Evolutionary conservation across 2,329 filamentous ascomycete genomes (phyloP), one percentile per base, ranked within the genome.

Genomic region (Acarospora socialis): DNA sequence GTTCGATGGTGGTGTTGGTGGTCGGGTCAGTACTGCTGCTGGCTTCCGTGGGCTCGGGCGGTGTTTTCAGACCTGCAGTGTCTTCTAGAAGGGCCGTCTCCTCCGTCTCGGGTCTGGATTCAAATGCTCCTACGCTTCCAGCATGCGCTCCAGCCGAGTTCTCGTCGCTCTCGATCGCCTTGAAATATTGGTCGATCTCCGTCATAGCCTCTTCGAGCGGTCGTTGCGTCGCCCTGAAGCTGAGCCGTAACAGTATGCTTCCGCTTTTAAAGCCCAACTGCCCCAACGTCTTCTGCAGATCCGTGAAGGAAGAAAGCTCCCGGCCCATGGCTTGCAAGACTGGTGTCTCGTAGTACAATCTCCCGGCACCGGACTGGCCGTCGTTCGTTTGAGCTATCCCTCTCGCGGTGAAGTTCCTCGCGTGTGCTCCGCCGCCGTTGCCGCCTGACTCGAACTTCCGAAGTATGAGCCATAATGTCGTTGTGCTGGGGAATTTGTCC

Each of bases 221-320:
- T 50, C 72, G 73, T 8, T 79, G 75, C 5, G 81, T 90, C 40
- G 67, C 67, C 49, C 69, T 74, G 57, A 87, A 95, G 20, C 66
- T 73, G 37, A 98, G 57, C 35, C 81, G 70, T 33, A 98, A 66
- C 34, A 93, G 59, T 4, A 81, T 76, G 47, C 70, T 87, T 4
- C 90, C 87, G 28, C 73, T 77, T 50, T 86, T 92, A 47, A 92
- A 77, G 0, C 90, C 90, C 12, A 95, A 60, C 52, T 93, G 82
- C 4, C 75, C 76, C 27, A 98, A 57, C 1, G 82, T 86, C 63
- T 92, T 92, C 53, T 94, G 83, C 36, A 95, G 67, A 47, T 92
- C 86, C 12, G 65, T 63, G 46, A 95, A 81, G 0, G 70, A 74
- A 3, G 76, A 68, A 10, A 93, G 57, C 44, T 87, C 81, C 46